These are phyloP conservation scores for Conticribra guillardii DNA, from an alignment of 108 stramenopile species.

Conservation along the genomic window DNA sequence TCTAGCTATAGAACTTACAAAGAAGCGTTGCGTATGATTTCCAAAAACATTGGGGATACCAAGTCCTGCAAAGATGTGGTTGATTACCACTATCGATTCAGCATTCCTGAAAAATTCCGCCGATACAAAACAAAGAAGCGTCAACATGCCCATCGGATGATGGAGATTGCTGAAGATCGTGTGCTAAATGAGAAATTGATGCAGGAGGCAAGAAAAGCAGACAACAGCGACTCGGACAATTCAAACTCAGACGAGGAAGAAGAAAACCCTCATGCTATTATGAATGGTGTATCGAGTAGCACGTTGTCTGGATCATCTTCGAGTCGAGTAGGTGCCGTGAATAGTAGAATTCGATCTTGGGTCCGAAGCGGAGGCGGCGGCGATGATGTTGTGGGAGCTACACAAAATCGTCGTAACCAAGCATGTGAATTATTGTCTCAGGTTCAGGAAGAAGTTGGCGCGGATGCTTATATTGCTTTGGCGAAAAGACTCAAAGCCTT, in stretches of 20 bases:
- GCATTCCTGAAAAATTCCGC: conserved; percentile 88
- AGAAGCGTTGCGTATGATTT: conserved; percentile 73
- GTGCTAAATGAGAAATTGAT: conserved; percentile 40
- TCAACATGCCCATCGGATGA: conserved; percentile 78
- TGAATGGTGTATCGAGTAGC: conserved; percentile 4
- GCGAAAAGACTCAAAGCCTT: conserved; percentile 52
- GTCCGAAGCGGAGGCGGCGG: conserved; percentile 59
- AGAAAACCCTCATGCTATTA: conserved; percentile 4
- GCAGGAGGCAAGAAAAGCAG: conserved; percentile 30
- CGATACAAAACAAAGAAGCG: conserved; percentile 79
- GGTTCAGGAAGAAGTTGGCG: conserved; percentile 58
- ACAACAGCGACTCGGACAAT: conserved; percentile 23
- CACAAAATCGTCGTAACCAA: conserved; percentile 52
- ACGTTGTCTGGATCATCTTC: conserved; percentile 1
- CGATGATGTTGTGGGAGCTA: conserved; percentile 47
- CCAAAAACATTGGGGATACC: conserved; percentile 46
- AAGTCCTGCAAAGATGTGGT: conserved; percentile 74
- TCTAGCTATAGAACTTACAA: conserved; percentile 71
- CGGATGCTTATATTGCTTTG: conserved; percentile 50
- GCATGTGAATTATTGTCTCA: conserved; percentile 66
- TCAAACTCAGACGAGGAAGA: conserved; percentile 35
- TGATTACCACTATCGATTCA: conserved; percentile 90
- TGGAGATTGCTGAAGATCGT: conserved; percentile 78
- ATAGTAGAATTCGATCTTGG: conserved; percentile 36
- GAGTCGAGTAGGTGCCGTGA: conserved; percentile 17